phyloP scores from a whole-genome alignment of 176 grass and related monocot species.

The Musa schizocarpa region DNA sequence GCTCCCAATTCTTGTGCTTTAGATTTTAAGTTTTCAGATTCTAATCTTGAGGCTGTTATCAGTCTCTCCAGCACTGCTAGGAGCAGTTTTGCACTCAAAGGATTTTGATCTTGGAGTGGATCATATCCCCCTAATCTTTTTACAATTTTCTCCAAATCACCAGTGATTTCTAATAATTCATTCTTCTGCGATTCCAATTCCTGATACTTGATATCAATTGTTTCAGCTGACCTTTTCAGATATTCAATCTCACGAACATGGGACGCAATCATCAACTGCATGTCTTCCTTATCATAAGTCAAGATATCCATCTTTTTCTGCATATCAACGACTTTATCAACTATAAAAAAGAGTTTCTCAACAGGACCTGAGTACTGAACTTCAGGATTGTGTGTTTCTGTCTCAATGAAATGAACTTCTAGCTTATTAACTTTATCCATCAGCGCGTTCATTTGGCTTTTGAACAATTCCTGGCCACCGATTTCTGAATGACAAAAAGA shows the following conservation, averaged over 20 bases:
- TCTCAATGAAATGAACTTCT: conserved; percentile 27
- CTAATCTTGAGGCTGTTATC: conserved; percentile 40
- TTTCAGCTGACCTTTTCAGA: conserved; percentile 52
- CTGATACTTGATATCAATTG: conserved; percentile 29
- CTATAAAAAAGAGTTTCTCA: conserved; percentile 55
- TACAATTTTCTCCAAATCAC: conserved; percentile 72
- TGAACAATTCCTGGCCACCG: conserved; percentile 32
- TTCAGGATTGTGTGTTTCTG: conserved; percentile 22
- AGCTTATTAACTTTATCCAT: conserved; percentile 71
- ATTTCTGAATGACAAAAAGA: conserved; percentile 33
- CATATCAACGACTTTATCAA: conserved; percentile 64
- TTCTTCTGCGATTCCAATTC: conserved; percentile 47
- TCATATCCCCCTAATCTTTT: conserved; percentile 67
- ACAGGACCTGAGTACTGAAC: conserved; percentile 32
- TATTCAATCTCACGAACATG: conserved; percentile 54
- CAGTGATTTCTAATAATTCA: conserved; percentile 50
- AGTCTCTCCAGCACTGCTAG: conserved; percentile 79
- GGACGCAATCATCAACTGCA: conserved; percentile 63
- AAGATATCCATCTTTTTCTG: conserved; percentile 39
- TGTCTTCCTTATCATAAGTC: conserved; percentile 68
- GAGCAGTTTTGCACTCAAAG: conserved; percentile 39
- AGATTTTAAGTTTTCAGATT: conserved; percentile 68
- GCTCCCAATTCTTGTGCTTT: conserved; percentile 65
- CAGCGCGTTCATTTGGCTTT: conserved; percentile 53
- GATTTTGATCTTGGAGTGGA: conserved; percentile 47